Base-by-base conservation (phyloP, 768 basidiomycete genomes). In the Tricholoma saponaceum region DNA sequence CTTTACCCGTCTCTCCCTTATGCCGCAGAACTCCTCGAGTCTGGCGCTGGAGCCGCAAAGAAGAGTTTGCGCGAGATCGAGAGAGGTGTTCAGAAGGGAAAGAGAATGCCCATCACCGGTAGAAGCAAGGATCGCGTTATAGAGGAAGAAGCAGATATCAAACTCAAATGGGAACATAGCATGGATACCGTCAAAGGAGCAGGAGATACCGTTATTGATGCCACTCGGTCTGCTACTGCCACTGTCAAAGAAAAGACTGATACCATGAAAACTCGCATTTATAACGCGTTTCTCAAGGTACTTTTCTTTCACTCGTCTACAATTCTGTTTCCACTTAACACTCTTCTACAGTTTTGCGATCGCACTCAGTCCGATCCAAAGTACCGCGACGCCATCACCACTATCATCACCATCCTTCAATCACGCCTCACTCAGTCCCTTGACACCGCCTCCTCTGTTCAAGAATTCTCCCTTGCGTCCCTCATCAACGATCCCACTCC, bases 121-220 rank as follows among this genome's bases (percentile, higher is more conserved):
- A 69, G 85, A 43, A 80, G 79, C 61, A 77, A 76, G 67, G 66
- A 79, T 61, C 71, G 79, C 0, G 64, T 79, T 0, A 77, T 85
- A 58, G 74, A 79, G 54, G 76, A 80, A 55, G 67, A 67, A 51
- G 59, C 73, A 5, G 84, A 87, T 28, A 58, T 74, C 3, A 81
- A 80, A 64, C 77, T 76, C 6, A 74, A 77, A 25, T 90, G 86
- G 66, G 84, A 88, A 69, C 81, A 81, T 60, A 78, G 83, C 0
- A 85, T 90, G 82, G 89, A 89, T 28, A 79, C 78, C 0, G 73
- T 82, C 9, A 89, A 86, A 66, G 77, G 72, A 10, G 75, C 73
- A 0, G 89, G 89, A 7, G 80, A 79, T 0, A 73, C 73, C 30
- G 79, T 76, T 7, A 89, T 90, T 25, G 85, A 82, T 3, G 74